Base-by-base conservation (phyloP, 1,284 basidiomycete species). In the Naganishia sp. region DNA sequence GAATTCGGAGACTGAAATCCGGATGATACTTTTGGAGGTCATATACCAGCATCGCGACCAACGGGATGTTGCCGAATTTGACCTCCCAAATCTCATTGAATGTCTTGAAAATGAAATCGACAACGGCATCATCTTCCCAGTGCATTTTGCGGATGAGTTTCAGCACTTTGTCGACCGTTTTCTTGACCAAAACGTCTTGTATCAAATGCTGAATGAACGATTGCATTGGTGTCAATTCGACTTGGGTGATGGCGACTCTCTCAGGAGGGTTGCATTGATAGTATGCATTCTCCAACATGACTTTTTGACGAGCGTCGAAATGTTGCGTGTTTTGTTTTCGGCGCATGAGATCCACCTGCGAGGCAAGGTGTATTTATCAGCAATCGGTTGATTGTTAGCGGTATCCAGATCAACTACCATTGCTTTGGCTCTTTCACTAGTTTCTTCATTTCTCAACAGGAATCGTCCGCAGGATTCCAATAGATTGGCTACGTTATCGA, bases 221-320 rank as follows among this genome's bases (percentile, higher is more conserved):
- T 73, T 97, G 92, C 81, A 94, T 90, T 0, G 88, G 88, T 2
- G 88, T 84, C n/a, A 93, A 87, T 70, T 90, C 84, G 76, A 96
- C 94, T 69, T 90, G 87, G 72, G 90, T 85, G 45, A 88, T 85
- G 0, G 91, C 90, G 0, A 88, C 86, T 64, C 96, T 87, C 73
- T 98, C 94, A 0, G 96, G 96, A 2, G 96, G 96, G 74, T 99
- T 97, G 79, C 94, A 97, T 88, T 98, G 72, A 77, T 98, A 99
- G 79, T 98, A 99, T 0, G 96, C 96, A 76, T 99, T 99, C 79
- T 99, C 96, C 39, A 99, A 85, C 71, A 98, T 81, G 33, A 98
- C 83, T 5, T 88, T 82, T 73, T 96, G 92, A 13, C 94, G 84
- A 74, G 92, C 88, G 78, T 99, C 94, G 48, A 99, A 86, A 75